Conservation (phyloP, 164 flowering plant species). For the Echeveria elegans region DNA sequence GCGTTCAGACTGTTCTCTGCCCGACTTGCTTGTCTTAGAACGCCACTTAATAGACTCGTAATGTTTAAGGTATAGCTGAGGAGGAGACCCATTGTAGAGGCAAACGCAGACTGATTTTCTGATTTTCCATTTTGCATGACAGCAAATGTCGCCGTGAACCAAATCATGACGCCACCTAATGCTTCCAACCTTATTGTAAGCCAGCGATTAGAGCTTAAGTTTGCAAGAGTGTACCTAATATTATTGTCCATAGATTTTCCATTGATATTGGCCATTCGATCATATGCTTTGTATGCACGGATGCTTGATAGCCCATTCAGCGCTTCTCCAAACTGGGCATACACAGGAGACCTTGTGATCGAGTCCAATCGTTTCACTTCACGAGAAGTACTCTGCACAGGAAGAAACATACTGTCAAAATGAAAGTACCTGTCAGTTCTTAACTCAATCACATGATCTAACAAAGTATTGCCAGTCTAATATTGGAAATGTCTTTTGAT, state of each 20-base stretch:
- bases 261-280: slow-evolving; percentile 71
- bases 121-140: slow-evolving; percentile 75
- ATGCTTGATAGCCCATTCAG: slow-evolving; percentile 81
- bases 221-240: slow-evolving; percentile 75
- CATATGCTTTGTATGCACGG: slow-evolving; percentile 90
- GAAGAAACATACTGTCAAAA: not conserved
- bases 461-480: not conserved
- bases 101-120: slow-evolving; percentile 63
- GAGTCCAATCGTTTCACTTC: slow-evolving; percentile 97
- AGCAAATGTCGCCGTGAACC: slow-evolving; percentile 92
- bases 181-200: slow-evolving; percentile 78
- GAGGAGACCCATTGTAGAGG: slow-evolving; percentile 96
- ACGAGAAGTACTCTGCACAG: slow-evolving; percentile 85
- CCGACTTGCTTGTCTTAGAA: slow-evolving; percentile 78
- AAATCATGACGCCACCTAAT: slow-evolving; percentile 90
- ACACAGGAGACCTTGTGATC: slow-evolving; percentile 84
- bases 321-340: slow-evolving; percentile 97
- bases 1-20: slow-evolving; percentile 91
- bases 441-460: not conserved
- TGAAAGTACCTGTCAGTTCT: not conserved
- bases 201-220: slow-evolving; percentile 86
- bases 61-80: slow-evolving; percentile 86
- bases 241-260: slow-evolving; percentile 91
- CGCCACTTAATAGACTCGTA: slow-evolving; percentile 62
- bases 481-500: too few relatives aligned